Conservation (phyloP, 169 alveolate genomes). For the Fabrea salina region DNA sequence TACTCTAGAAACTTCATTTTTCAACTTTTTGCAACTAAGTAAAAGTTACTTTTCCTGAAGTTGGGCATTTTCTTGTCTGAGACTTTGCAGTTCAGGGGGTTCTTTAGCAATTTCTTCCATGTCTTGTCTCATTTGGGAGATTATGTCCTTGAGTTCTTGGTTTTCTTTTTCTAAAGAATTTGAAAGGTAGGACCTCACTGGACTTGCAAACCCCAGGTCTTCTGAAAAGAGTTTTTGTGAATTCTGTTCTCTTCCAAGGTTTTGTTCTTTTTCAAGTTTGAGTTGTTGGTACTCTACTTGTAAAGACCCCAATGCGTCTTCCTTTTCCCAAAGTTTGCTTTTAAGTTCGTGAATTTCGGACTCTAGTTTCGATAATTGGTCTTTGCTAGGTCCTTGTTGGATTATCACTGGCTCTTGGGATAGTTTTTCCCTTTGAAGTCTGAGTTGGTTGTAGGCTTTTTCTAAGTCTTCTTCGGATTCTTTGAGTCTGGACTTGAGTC, state of each 20-base stretch:
- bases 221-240: background rate
- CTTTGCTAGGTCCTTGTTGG: too few relatives aligned
- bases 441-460: background rate
- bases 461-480: conserved; percentile 11
- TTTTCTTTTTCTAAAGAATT: background rate
- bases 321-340: too few relatives aligned
- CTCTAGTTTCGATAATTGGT: too few relatives aligned
- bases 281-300: too few relatives aligned
- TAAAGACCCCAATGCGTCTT: too few relatives aligned
- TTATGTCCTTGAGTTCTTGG: background rate
- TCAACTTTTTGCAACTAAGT: background rate
- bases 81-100: background rate
- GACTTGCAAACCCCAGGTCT: background rate
- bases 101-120: background rate
- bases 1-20: background rate
- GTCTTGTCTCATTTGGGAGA: background rate
- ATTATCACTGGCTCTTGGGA: too few relatives aligned
- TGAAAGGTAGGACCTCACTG: background rate
- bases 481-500: background rate
- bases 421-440: background rate
- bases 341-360: too few relatives aligned
- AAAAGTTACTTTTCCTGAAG: too few relatives aligned
- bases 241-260: too few relatives aligned
- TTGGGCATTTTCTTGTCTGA: too few relatives aligned
- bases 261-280: too few relatives aligned